Percentiles rank a stretch among this genome's conserved stretches.
Conservation (phyloP, 208 protist genomes). For the Acanthamoeba divionensis region DNA sequence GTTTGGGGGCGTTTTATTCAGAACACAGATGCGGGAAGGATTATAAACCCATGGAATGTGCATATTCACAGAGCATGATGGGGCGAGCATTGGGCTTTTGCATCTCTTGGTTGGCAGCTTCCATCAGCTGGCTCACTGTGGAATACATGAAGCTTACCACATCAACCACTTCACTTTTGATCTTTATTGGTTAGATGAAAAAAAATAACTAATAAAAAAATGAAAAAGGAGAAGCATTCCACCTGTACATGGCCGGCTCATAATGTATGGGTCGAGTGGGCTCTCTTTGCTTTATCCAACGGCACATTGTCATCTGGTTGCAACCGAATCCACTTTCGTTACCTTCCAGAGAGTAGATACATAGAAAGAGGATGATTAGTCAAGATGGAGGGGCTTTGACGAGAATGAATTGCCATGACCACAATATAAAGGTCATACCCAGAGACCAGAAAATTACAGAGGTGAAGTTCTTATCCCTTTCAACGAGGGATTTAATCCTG, state of each 20-base stretch:
- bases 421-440: not conserved
- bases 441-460: constrained; percentile 73
- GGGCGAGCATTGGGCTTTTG: constrained; percentile 19
- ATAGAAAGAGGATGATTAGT: too few relatives aligned
- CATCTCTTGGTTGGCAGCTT: not conserved
- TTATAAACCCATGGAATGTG: constrained; percentile 69
- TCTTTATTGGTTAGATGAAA: not conserved
- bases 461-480: constrained; percentile 55
- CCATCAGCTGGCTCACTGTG: not conserved
- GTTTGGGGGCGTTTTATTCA: too few relatives aligned
- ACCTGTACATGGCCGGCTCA: constrained; percentile 48
- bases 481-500: constrained; percentile 2
- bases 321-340: constrained; percentile 67
- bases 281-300: not conserved
- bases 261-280: constrained; percentile 36
- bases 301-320: constrained; percentile 8
- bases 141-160: constrained; percentile 53
- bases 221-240: not conserved
- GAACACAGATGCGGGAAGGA: too few relatives aligned
- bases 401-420: not conserved
- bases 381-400: not conserved
- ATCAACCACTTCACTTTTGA: not conserved
- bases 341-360: constrained; percentile 41
- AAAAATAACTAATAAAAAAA: not conserved
- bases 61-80: constrained; percentile 73